phyloP scores from a whole-genome alignment of 2,329 filamentous ascomycete genomes.

The Paecilomyces sp. region DNA sequence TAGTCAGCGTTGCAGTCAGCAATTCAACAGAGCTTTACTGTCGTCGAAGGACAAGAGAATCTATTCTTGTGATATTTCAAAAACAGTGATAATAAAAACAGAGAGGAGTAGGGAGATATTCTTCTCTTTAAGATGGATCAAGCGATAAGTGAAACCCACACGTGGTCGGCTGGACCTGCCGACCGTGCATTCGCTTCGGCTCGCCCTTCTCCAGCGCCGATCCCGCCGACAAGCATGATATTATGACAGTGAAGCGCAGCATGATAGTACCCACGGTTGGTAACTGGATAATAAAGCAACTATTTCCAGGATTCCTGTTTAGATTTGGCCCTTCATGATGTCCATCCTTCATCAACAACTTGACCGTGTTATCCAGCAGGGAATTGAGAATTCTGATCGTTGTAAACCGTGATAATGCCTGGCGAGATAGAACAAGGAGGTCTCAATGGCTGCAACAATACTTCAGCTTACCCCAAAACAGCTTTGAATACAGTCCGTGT shows the following conservation, averaged over 20 bases:
- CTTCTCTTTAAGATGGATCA: too few species aligned
- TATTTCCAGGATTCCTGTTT: not conserved
- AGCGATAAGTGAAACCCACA: not conserved
- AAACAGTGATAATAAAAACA: too few species aligned
- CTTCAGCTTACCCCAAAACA: constrained; percentile 1
- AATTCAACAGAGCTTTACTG: not conserved
- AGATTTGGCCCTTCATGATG: not conserved
- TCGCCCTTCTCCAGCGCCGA: not conserved
- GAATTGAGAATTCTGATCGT: not conserved
- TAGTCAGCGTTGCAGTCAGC: not conserved
- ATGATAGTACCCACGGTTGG: not conserved
- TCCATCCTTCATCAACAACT: not conserved
- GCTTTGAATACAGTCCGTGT: constrained; percentile 5
- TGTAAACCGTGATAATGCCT: not conserved
- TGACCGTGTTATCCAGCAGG: not conserved
- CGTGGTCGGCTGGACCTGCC: not conserved
- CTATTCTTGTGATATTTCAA: too few species aligned
- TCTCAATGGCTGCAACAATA: not conserved
- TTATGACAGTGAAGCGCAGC: not conserved
- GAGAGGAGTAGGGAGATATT: too few species aligned
- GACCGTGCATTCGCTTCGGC: not conserved
- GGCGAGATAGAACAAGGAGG: not conserved
- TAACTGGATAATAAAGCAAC: not conserved
- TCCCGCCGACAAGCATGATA: not conserved
- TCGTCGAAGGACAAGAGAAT: not conserved